Percentiles rank a stretch among this genome's conserved stretches.
phyloP scores from a whole-genome alignment of 1,284 basidiomycete genomes.

The Ustilago hordei region DNA sequence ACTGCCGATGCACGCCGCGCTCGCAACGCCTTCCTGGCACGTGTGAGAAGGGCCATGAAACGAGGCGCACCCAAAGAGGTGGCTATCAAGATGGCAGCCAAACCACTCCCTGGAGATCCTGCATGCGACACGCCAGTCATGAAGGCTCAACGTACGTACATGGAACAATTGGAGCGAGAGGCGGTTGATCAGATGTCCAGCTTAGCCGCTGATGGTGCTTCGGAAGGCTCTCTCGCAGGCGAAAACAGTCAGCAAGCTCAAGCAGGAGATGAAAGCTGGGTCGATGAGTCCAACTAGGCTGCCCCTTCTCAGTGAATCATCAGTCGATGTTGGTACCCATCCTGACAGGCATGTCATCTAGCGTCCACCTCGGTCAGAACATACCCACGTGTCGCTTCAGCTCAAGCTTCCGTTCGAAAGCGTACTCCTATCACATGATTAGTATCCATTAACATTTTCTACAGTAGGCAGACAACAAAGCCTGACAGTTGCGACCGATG shows the following conservation, averaged over 20 bases:
- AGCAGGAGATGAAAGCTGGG: slow-evolving; percentile 18
- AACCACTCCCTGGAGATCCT: slow-evolving; percentile 39
- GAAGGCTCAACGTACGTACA: slow-evolving; percentile 42
- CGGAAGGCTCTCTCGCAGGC: background rate
- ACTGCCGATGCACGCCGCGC: slow-evolving; percentile 51
- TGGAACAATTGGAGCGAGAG: slow-evolving; percentile 40
- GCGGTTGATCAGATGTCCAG: slow-evolving; percentile 28
- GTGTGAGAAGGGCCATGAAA: slow-evolving; percentile 50
- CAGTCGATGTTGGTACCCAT: background rate
- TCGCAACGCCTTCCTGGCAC: slow-evolving; percentile 55
- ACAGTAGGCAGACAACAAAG: background rate
- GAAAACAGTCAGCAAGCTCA: background rate
- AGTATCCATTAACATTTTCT: background rate
- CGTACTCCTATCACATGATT: too few relatives aligned
- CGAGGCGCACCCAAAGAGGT: slow-evolving; percentile 40
- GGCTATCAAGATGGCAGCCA: slow-evolving; percentile 51
- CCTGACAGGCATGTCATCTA: background rate
- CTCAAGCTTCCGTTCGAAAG: too few relatives aligned
- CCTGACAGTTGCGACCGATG: background rate
- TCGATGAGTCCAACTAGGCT: slow-evolving; percentile 26
- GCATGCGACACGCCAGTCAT: slow-evolving; percentile 47
- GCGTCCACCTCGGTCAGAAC: too few relatives aligned
- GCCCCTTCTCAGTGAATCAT: slow-evolving; percentile 1
- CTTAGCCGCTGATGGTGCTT: background rate
- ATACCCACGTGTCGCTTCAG: too few relatives aligned